Evolutionary conservation across 805 yeast genomes (phyloP), one percentile per base, ranked within the genome.

Genomic region (Jamesozyma hellenica): DNA sequence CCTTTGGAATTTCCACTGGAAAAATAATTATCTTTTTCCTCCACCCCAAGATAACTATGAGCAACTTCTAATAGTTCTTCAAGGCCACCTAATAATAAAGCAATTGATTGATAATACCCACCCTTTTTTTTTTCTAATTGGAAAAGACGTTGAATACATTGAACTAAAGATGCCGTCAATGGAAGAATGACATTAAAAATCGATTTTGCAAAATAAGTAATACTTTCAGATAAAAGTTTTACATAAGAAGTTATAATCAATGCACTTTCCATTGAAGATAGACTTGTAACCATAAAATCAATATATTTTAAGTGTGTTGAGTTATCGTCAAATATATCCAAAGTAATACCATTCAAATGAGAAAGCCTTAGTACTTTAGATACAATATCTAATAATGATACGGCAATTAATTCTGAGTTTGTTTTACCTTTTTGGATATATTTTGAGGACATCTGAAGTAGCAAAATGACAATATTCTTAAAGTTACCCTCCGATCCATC

Each of bases 41-140:
- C 69, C 0, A 68, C 64, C 7, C 66, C 32, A 42, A 77, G 52
- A 45, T 70, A 74, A 25, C 75, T 69, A 53, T 82, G 85, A 9
- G 82, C 70, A 1, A 71, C 51, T 2, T 71, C 67, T 28, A 86
- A 54, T 10, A 86, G 58, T 38, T 77, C 81, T 50, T 85, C 88
- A 18, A 85, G 53, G 0, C 90, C 88, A 12, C 70, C 60, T 34
- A 71, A 60, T 35, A 69, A 57, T 34, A 70, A 54, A 36, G 74
- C 53, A 45, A 75, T 58, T 27, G 76, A 60, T 42, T 71, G 61
- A 52, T 67, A 60, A 56, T 66, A 52, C 10, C 72, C 75, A 5
- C 72, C 67, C 6, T 53, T 55, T 9, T 31, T 43, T 26, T 46
- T 42, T 41, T 50, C 51, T 33, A 44, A 39, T 35, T 35, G 30